Evolutionary conservation across 1,139 yeast species (phyloP), one percentile per base, ranked within the genome.

Genomic region (Protomyces gravidus): DNA sequence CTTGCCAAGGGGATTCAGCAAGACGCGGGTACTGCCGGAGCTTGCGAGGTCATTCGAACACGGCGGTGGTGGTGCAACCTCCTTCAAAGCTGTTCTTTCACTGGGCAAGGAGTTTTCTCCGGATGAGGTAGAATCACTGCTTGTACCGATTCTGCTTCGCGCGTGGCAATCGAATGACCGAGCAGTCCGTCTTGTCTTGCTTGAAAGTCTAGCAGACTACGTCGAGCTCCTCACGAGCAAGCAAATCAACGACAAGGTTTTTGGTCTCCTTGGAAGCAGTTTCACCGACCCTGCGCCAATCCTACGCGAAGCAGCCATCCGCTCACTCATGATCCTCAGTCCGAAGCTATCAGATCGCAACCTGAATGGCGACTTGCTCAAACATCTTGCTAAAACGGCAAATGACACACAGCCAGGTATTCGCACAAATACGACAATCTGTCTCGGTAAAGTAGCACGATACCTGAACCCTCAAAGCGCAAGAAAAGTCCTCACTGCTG

Each of bases 381-480:
- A 95, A 65, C 79, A 83, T 53, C 74, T 92, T 62, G 97, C 97
- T 1, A 88, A 86, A 68, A 82, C 95, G 1, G 97, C 90, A 70
- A 84, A 81, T 70, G 98, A 92, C 69, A 81, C 84, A 1, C 85
- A 84, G 61, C 85, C 94, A 1, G 87, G 88, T 25, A 87, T 92
- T 19, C 75, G 98, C 66, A 89, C 92, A 5, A 87, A 89, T 71
- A 90, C 97, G 0, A 80, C 94, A 23, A 79, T 88, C 26, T 78
- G 89, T 47, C 79, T 92, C 26, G 84, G 89, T 27, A 82, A 82
- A 62, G 83, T 92, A 32, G 84, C 96, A 0, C 74, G 78, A 32
- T 75, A 78, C 63, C 80, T 92, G 63, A 84, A 84, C 62, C 73
- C 77, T 25, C 74, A 73, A 21, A 71, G 73, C 1, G 67, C 77